Percentiles rank a stretch among this genome's conserved stretches.
Evolutionary conservation across 768 basidiomycete species (phyloP).

Genomic region (Leucosporidium creatinivorum): DNA sequence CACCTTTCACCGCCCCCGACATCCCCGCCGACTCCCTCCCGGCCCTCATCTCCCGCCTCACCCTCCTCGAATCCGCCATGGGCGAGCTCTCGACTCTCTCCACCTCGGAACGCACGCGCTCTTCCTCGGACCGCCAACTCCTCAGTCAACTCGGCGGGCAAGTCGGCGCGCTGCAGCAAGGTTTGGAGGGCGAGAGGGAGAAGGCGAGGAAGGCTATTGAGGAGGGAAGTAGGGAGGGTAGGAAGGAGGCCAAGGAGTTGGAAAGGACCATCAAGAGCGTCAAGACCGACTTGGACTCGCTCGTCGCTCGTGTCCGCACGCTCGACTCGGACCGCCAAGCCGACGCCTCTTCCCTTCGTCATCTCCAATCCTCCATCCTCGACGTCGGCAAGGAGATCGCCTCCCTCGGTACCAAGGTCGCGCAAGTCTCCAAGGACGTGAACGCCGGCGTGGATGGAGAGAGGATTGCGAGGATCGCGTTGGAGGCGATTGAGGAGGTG

Average conservation of each 20-base stretch:
- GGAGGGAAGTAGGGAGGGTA: not conserved
- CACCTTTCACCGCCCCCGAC: slow-evolving; percentile 3
- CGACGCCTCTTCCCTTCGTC: not conserved
- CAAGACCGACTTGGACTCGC: slow-evolving; percentile 27
- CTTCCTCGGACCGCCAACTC: not conserved
- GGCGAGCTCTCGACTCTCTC: slow-evolving; percentile 13
- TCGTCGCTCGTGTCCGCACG: slow-evolving; percentile 38
- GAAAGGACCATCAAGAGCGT: slow-evolving; percentile 4
- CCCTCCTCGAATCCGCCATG: slow-evolving; percentile 18
- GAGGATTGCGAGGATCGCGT: slow-evolving; percentile 35
- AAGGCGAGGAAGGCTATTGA: not conserved
- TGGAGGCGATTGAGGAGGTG: slow-evolving; percentile 41
- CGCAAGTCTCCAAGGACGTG: slow-evolving; percentile 38
- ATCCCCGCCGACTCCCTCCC: slow-evolving; percentile 23
- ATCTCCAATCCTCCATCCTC: not conserved
- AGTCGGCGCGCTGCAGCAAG: not conserved
- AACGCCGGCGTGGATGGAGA: slow-evolving; percentile 38
- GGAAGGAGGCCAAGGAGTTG: not conserved
- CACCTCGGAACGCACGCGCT: slow-evolving; percentile 14
- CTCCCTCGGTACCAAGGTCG: slow-evolving; percentile 34
- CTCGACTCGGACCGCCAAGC: not conserved
- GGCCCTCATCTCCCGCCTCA: slow-evolving; percentile 21
- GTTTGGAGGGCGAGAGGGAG: slow-evolving; percentile 1
- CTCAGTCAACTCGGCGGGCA: not conserved
- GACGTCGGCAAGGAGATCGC: not conserved